Base-by-base conservation (phyloP, 2,329 filamentous ascomycete species). In the Meredithiella fracta region DNA sequence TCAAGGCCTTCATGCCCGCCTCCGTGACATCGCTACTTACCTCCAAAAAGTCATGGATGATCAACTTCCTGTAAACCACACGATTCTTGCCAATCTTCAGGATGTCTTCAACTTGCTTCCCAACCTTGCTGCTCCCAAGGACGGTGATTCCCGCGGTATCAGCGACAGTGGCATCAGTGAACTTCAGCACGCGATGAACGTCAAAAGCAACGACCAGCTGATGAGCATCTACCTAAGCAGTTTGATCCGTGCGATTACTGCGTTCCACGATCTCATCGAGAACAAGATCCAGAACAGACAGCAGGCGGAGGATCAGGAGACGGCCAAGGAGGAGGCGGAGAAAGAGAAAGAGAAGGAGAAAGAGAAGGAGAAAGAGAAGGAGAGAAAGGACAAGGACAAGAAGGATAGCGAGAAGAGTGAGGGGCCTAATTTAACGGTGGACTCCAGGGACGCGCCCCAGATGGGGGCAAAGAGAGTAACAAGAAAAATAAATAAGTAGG, bases 251-350 rank as follows among this genome's bases (percentile, higher is more conserved):
- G 92, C 92, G 57, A 98, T 98, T 66, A 97, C 92, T 11, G 92
- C 92, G 6, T 98, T 97, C 83, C 92, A 98, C 69, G 92, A 98
- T 67, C 73, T 98, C 62, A 98, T 98, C 62, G 92, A 98, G 75
- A 98, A 98, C 76, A 98, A 98, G 79, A 96, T 97, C 63, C 91
- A 97, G 74, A 98, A 98, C 72, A 80, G 91, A 68, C 90, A 97
- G 71, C 87, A 94, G 68, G 86, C 94, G 65, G 92, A 97, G 66
- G 92, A 98, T 66, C 91, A 91, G 72, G 91, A 97, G 63, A 78
- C 84, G 65, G 87, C 87, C 72, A 87, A 89, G 66, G 82, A 83
- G 51, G 76, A 79, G 61, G 77, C 78, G 68, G 75, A 80, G 61
- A 66, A 17, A 65, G 62, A 63, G 34, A 71, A 70, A 58, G 66